Base-by-base conservation (phyloP, 176 grass and related monocot genomes). In the Coix lacrymajobi region DNA sequence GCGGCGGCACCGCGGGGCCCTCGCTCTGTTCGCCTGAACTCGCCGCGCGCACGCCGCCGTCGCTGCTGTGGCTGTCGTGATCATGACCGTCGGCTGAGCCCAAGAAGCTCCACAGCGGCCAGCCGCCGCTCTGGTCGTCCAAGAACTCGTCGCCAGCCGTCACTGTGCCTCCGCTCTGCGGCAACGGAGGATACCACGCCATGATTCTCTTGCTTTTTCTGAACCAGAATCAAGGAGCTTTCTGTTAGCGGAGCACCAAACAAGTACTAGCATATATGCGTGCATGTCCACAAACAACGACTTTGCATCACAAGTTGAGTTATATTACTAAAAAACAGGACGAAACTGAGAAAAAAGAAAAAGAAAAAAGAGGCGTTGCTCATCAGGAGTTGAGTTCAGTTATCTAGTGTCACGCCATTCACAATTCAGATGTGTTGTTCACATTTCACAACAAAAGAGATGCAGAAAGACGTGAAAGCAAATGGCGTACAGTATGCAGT, bases 131-230 rank as follows among this genome's bases (percentile, higher is more conserved):
- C 38, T 84, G 81, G 62, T 80, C 70, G 3, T 72, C 71, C 9
- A 58, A 24, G 37, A 87, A 33, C 22, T 85, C 86, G 40, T 78
- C 78, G n/a, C 79, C 82, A 24, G 26, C 57, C 44, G 85, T 51
- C 37, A 66, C 26, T 3, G 45, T 16, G 71, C 57, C 34, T 16
- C 77, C 85, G 71, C 71, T 57, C 29, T 79, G 82, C 70, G 77
- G 25, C n/a, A 82, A 45, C 44, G 73, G 41, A 62, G 73, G 41
- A 62, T 79, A 82, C 67, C 78, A 88, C 2, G 78, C 40, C 86
- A 88, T 88, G 65, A 51, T 82, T 66, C 72, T 85, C 66, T 85
- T n/a, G n/a, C n/a, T n/a, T n/a, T n/a, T n/a, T 82, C 82, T 88
- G 89, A 66, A 84, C 51, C 48, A 10, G 2, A 17, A 17, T 7